Evolutionary conservation across 345 rosid species (phyloP).

Genomic region (Raphanus sativus): DNA sequence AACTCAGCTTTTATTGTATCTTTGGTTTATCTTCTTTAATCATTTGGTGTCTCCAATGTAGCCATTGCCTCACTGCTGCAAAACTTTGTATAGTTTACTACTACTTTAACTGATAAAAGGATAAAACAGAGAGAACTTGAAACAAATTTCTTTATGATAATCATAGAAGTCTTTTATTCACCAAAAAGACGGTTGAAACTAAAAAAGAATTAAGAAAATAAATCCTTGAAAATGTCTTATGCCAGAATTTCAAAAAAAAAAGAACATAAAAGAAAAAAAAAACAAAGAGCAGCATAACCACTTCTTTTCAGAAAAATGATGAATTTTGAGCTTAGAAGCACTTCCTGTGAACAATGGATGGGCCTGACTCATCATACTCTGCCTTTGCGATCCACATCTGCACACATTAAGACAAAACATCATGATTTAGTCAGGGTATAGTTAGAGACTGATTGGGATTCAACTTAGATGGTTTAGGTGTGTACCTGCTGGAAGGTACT

Average conservation of each 20-base stretch:
- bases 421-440: neutral
- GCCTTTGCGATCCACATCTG: slow-evolving; percentile 98
- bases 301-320: slow-evolving; percentile 20
- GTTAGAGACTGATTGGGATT: neutral
- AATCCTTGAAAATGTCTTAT: slow-evolving; percentile 24
- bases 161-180: slow-evolving; percentile 25
- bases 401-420: slow-evolving; percentile 14
- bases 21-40: slow-evolving; percentile 13
- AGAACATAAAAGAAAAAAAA: slow-evolving; percentile 12
- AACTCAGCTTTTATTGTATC: slow-evolving; percentile 20
- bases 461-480: neutral
- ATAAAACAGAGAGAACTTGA: neutral
- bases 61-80: slow-evolving; percentile 3
- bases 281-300: slow-evolving; percentile 25
- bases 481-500: slow-evolving; percentile 95
- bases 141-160: slow-evolving; percentile 6
- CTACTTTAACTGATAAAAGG: neutral
- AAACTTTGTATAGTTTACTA: slow-evolving; percentile 6
- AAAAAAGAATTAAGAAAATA: neutral
- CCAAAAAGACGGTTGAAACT: slow-evolving; percentile 10
- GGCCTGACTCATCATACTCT: slow-evolving; percentile 91
- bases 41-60: slow-evolving; percentile 4
- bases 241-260: slow-evolving; percentile 13
- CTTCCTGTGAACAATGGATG: slow-evolving; percentile 90
- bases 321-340: slow-evolving; percentile 61